Base-by-base conservation (phyloP, 2,329 filamentous ascomycete genomes). In the Pseudocercospora musae region DNA sequence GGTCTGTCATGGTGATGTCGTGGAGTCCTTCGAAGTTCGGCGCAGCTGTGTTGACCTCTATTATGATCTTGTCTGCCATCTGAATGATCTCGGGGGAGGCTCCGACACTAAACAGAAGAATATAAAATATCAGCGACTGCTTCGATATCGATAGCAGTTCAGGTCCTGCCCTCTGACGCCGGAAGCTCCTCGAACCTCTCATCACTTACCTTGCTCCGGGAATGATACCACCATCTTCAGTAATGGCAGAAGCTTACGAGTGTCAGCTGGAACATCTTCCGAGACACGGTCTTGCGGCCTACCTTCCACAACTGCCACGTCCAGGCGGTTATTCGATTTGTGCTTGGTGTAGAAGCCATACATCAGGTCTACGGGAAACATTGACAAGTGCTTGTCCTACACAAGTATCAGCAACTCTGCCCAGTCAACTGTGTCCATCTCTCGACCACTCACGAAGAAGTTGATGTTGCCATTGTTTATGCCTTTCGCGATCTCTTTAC, bases 41-140 rank as follows among this genome's bases (percentile, higher is more conserved):
- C 56, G 90, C 85, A 1, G 91, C 82, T 0, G 92, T 96, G 81
- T 96, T 96, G 78, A 96, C 89, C 80, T 96, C 92, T 73, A 96
- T 91, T 73, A 96, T 92, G 78, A 96, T 86, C 84, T 96, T 96
- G 75, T 96, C 91, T 57, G 92, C 91, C 86, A 96, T 91, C 78
- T 96, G 91, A 54, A 96, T 84, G 58, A 96, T 83, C 76, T 96
- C 92, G 4, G 92, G 92, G 2, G 88, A 61, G 11, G 92, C 92
- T 59, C 92, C 92, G 25, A 96, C 91, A 31, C 62, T 63, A 7
- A 25, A 21, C 25, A 5, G 11, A 25, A 21, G 46, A 27, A 15
- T 11, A 48, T 15, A 48, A 9, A n/a, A 7, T 1, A 15, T 55
- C n/a, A 55, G 52, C 9, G 40, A 15, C 2, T 37, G 18, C 13